Base-by-base conservation (phyloP, 1,284 basidiomycete species). In the Mycena citricolor region DNA sequence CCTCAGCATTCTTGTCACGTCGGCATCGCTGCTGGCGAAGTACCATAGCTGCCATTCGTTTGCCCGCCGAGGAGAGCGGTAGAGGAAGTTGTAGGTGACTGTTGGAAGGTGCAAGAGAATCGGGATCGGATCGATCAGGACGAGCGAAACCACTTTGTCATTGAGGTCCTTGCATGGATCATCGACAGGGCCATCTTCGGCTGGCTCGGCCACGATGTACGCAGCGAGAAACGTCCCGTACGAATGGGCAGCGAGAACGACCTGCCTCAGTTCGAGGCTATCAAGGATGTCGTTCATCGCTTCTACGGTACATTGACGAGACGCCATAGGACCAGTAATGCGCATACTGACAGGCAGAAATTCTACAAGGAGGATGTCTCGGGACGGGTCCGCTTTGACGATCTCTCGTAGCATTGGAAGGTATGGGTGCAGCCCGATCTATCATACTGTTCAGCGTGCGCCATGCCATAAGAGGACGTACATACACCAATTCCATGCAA, bases 31-130 rank as follows among this genome's bases (percentile, higher is more conserved):
- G 37, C 73, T 75, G 14, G 81, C 71, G 52, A 85, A 83, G 57
- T 79, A 85, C 78, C 79, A 84, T 44, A 84, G 54, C 61, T 81
- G 68, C 78, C 79, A 83, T 52, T 84, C 78, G 54, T 80, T 77
- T 29, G 79, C 78, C 2, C 54, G 55, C n/a, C n/a, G n/a, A 2
- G 83, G 81, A 1, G 53, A 12, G 11, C 82, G 74, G 61, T 84
- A 83, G 28, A 84, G 64, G 51, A 85, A 84, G 59, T 83, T 84
- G 60, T 72, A 74, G 13, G 81, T 79, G 29, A 83, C 74, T 10
- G 72, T 54, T 1, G 81, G 77, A 23, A 77, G 69, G 61, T 83
- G 79, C 7, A 84, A 69, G 1, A 84, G 64, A 52, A 85, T 72
- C 0, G 80, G 77, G 32, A 84, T 79, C 2, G 81, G 83, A 59